Evolutionary conservation across 2,329 filamentous ascomycete species (phyloP).

Genomic region (Colletotrichum somersetense): DNA sequence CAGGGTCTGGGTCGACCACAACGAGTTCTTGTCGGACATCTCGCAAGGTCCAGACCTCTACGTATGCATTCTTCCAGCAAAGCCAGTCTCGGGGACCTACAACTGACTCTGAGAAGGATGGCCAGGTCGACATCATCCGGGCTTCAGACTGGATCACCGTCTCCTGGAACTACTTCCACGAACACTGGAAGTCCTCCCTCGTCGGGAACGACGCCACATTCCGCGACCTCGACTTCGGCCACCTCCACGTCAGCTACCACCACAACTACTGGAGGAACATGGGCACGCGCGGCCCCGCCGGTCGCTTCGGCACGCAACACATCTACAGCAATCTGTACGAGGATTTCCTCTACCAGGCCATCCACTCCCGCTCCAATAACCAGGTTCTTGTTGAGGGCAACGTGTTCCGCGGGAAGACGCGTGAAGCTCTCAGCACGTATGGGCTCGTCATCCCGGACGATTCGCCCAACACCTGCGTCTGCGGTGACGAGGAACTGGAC

Average conservation of each 20-base stretch:
- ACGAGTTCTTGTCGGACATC: conserved; percentile 60
- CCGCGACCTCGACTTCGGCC: conserved; percentile 56
- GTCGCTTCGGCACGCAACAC: conserved; percentile 63
- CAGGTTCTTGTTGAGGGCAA: conserved; percentile 64
- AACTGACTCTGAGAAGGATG: conserved; percentile 50
- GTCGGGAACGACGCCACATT: conserved; percentile 56
- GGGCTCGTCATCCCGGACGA: conserved; percentile 68
- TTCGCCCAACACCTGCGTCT: conserved; percentile 65
- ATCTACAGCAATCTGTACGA: conserved; percentile 64
- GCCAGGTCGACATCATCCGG: conserved; percentile 60
- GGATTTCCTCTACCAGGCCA: conserved; percentile 61
- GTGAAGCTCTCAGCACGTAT: conserved; percentile 65
- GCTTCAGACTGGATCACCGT: conserved; percentile 61
- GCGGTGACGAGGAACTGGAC: conserved; percentile 66
- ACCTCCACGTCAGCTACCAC: conserved; percentile 63
- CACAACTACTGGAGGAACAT: conserved; percentile 62
- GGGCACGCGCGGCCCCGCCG: conserved; percentile 61
- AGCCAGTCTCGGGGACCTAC: not conserved
- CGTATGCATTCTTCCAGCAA: conserved; percentile 37
- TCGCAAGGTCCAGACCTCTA: conserved; percentile 54
- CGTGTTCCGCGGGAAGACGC: conserved; percentile 60
- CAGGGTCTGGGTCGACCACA: conserved; percentile 62
- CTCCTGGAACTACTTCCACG: conserved; percentile 63
- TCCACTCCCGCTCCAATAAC: conserved; percentile 62
- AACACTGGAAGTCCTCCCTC: conserved; percentile 59